These are phyloP conservation scores for Fraxinus albicans DNA, from an alignment of 305 asterid genomes.

Conservation along the genomic window DNA sequence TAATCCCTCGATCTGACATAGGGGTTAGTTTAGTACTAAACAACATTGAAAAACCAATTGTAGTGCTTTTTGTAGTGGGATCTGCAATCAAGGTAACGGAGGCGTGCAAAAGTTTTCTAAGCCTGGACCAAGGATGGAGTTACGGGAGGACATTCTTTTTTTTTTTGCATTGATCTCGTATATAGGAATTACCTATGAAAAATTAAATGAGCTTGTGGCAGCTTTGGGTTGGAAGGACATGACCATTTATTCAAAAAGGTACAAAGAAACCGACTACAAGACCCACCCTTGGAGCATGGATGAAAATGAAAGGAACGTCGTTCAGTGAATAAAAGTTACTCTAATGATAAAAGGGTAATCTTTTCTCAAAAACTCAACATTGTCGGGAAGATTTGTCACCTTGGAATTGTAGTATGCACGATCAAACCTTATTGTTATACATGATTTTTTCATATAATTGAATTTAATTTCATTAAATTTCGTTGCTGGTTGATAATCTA, in stretches of 20 bases:
- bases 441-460: not conserved
- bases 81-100: not conserved
- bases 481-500: not conserved
- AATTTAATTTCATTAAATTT: too few species aligned
- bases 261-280: not conserved
- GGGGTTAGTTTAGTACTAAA: not conserved
- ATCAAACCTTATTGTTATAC: not conserved
- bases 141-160: too few species aligned
- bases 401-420: not conserved
- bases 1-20: not conserved
- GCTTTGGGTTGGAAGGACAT: not conserved
- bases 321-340: not conserved
- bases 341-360: not conserved
- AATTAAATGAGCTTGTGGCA: not conserved
- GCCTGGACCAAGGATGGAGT: too few species aligned
- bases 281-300: not conserved
- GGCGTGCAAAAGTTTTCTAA: not conserved
- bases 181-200: not conserved
- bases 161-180: not conserved
- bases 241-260: not conserved
- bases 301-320: not conserved
- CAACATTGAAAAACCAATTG: not conserved
- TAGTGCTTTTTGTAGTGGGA: not conserved
- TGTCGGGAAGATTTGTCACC: too few species aligned
- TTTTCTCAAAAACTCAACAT: not conserved